phyloP scores from a whole-genome alignment of 176 grass and related monocot genomes.

The Aegilops bicornis region DNA sequence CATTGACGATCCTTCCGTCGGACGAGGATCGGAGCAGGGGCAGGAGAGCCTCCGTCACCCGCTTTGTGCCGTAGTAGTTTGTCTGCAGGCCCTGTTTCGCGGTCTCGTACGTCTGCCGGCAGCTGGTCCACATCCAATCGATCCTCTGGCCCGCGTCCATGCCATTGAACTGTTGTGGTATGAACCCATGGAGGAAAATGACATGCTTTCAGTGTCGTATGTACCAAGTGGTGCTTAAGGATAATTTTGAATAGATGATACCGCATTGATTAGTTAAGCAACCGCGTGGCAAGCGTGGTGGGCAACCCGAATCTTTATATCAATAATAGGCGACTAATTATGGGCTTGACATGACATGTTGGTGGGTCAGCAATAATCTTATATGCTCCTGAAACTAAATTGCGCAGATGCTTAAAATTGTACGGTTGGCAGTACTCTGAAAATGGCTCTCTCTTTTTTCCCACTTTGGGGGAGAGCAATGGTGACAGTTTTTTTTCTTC shows the following conservation, averaged over 20 bases:
- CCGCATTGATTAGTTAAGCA: not conserved
- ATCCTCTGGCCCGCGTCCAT: not conserved
- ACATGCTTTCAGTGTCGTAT: not conserved
- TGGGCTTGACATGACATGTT: not conserved
- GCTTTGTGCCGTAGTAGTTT: conserved; percentile 62
- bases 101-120: conserved; percentile 22
- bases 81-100: conserved; percentile 46
- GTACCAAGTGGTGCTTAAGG: not conserved
- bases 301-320: not conserved
- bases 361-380: not conserved
- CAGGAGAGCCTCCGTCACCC: conserved; percentile 40
- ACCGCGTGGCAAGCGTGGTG: not conserved
- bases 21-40: conserved; percentile 48
- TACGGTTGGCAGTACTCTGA: not conserved
- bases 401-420: not conserved
- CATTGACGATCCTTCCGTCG: conserved; percentile 52
- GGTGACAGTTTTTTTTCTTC: not conserved
- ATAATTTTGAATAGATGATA: not conserved
- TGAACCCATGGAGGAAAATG: not conserved
- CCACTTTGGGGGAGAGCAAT: not conserved
- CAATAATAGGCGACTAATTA: not conserved
- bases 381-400: not conserved
- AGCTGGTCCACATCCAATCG: not conserved
- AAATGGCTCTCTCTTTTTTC: not conserved
- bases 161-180: not conserved